Base-by-base conservation (phyloP, 2,329 filamentous ascomycete species). In the Coniella lustricola region DNA sequence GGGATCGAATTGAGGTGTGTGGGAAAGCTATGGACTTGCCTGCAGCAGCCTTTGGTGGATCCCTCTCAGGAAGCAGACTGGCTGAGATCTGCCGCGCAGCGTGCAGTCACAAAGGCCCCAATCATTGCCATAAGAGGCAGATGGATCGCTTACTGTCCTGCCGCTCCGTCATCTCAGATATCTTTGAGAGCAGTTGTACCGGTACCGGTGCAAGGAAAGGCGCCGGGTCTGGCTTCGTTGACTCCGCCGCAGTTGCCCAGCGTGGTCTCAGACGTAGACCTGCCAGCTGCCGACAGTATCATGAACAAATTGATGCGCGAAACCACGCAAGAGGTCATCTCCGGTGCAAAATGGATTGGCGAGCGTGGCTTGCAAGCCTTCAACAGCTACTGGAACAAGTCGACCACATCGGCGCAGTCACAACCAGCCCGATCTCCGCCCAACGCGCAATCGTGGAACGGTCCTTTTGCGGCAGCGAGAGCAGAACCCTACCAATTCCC, bases 1-100 rank as follows among this genome's bases (percentile, higher is more conserved):
- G 67, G 67, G 18, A 55, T 69, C 38, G 61, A 65, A 14, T 84
- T 76, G 62, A 71, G 67, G 33, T 96, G 90, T 59, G 73, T 93
- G 48, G 90, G 85, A 17, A 98, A 98, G 67, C 70, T 94, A 16
- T 98, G 93, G 93, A 96, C 93, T 1, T 84, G 82, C 38, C 72
- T 95, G 22, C 87, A 93, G 60, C 77, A 81, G 55, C 65, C 70
- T 16, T 73, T 73, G 50, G 69, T 69, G 20, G 73, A 77, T 25
- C 62, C 69, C 21, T 57, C 67, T 1, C 69, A 74, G 50, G 76
- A 80, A 52, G 56, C 62, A 14, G 72, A 74, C 51, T 66, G 68
- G 49, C 64, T 63, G 33, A 62, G 67, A 21, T 58, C 67, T 1
- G 53, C 64, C 39, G 63, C 68, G 29, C 60, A 65, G 37, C 67